Evolutionary conservation across 2,329 filamentous ascomycete genomes (phyloP).

Genomic region (Aspergillus aculeatus): DNA sequence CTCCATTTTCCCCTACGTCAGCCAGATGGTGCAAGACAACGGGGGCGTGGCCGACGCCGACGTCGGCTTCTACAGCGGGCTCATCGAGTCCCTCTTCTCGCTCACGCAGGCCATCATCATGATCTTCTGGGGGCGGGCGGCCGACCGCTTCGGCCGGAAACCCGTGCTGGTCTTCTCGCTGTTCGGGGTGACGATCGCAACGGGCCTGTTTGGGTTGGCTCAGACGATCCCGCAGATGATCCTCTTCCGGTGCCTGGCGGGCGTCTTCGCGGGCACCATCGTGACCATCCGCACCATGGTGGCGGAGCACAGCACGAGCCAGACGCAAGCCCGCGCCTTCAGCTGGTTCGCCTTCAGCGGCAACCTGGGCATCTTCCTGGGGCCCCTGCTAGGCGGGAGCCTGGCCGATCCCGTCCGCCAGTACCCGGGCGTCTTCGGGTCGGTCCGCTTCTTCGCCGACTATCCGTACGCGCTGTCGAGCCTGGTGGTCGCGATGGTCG

Average conservation of each 20-base stretch:
- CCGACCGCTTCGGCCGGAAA: conserved; percentile 69
- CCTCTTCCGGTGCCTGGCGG: conserved; percentile 67
- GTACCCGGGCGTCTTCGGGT: conserved; percentile 60
- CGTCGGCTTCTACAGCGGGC: conserved; percentile 75
- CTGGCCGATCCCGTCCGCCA: conserved; percentile 66
- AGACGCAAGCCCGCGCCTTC: conserved; percentile 71
- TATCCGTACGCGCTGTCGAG: conserved; percentile 68
- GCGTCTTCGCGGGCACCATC: conserved; percentile 70
- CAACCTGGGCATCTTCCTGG: conserved; percentile 72
- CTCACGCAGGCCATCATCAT: conserved; percentile 75
- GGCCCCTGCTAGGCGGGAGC: conserved; percentile 63
- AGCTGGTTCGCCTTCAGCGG: conserved; percentile 73
- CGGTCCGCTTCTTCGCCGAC: conserved; percentile 57
- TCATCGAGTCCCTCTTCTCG: conserved; percentile 71
- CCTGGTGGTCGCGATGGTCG: conserved; percentile 57
- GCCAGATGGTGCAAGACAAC: conserved; percentile 69
- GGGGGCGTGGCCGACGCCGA: conserved; percentile 52
- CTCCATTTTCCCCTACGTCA: conserved; percentile 77
- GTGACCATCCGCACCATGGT: conserved; percentile 77
- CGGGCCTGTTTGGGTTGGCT: conserved; percentile 67
- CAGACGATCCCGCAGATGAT: conserved; percentile 63
- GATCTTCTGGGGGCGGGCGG: conserved; percentile 62
- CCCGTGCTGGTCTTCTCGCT: conserved; percentile 69
- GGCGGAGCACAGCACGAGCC: conserved; percentile 66
- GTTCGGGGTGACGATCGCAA: conserved; percentile 60